These are phyloP conservation scores for Penstemon barbatus DNA, from an alignment of 257 asterid species.

Conservation along the genomic window DNA sequence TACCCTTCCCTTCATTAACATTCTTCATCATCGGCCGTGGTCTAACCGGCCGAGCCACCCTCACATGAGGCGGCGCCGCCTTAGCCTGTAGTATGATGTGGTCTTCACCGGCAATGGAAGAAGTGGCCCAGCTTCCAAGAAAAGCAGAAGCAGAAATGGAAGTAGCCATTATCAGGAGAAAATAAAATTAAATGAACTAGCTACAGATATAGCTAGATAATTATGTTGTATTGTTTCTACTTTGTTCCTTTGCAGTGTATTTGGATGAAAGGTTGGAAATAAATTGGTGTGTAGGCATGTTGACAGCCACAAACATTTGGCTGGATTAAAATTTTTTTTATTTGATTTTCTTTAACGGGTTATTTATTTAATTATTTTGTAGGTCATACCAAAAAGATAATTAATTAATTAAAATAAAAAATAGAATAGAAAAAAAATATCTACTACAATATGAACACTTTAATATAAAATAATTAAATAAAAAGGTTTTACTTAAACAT, in stretches of 20 bases:
- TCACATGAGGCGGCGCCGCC: conserved; percentile 38
- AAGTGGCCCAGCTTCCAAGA: conserved; percentile 63
- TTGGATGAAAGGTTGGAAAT: neutral
- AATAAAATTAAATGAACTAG: neutral
- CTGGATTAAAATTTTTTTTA: conserved; percentile 29
- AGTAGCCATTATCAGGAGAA: neutral
- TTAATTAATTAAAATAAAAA: too few relatives aligned
- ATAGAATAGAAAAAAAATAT: too few relatives aligned
- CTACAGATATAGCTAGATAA: too few relatives aligned
- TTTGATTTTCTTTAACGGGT: neutral
- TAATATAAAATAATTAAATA: too few relatives aligned
- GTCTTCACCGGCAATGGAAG: conserved; percentile 58
- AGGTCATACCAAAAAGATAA: too few relatives aligned
- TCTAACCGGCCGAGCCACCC: conserved; percentile 51
- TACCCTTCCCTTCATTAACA: conserved; percentile 72
- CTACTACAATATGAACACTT: too few relatives aligned
- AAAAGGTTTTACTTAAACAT: too few relatives aligned
- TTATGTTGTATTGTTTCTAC: too few relatives aligned
- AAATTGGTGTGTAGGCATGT: conserved; percentile 19
- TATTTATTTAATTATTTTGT: too few relatives aligned
- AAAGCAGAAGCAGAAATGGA: conserved; percentile 59
- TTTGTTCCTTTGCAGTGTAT: neutral
- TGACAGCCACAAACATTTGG: conserved; percentile 44
- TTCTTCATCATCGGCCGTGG: conserved; percentile 80
- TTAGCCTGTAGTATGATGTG: conserved; percentile 36